A percentile compares a stretch with the other conserved stretches of the same genome.
These are phyloP conservation scores for Prunus fruticosa DNA, from an alignment of 306 rosid species.

Conservation along the genomic window DNA sequence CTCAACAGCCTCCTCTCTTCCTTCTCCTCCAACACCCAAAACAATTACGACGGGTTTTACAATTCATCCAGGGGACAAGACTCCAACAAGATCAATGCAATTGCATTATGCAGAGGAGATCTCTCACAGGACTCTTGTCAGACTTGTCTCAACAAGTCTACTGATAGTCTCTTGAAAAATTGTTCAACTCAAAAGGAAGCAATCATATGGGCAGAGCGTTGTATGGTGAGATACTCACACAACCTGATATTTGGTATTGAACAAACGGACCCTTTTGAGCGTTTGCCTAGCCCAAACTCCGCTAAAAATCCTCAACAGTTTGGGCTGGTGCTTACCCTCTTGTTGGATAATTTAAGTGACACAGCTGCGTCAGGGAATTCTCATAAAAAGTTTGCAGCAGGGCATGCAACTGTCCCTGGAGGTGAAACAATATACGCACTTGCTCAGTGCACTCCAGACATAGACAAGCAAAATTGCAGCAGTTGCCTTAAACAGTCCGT, in stretches of 20 bases:
- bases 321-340: constrained; percentile 8
- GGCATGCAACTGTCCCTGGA: constrained; percentile 12
- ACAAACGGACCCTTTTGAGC: background rate
- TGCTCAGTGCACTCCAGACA: constrained; percentile 50
- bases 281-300: background rate
- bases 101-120: constrained; percentile 28
- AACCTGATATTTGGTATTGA: background rate
- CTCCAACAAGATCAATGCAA: constrained; percentile 10
- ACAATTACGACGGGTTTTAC: constrained; percentile 5
- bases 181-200: background rate
- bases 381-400: constrained; percentile 28
- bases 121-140: background rate
- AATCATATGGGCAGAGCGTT: background rate
- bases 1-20: background rate
- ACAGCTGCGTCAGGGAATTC: constrained; percentile 6
- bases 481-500: constrained; percentile 19
- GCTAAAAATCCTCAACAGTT: background rate
- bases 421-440: constrained; percentile 26
- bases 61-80: background rate
- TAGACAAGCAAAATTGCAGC: constrained; percentile 24
- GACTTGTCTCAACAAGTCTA: background rate
- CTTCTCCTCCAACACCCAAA: background rate
- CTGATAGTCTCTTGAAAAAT: background rate
- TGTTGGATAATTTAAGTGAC: background rate
- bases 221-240: constrained; percentile 10